Percentiles rank a stretch among this genome's conserved stretches.
phyloP scores from a whole-genome alignment of 257 asterid genomes.

The Ilex aquifolium region DNA sequence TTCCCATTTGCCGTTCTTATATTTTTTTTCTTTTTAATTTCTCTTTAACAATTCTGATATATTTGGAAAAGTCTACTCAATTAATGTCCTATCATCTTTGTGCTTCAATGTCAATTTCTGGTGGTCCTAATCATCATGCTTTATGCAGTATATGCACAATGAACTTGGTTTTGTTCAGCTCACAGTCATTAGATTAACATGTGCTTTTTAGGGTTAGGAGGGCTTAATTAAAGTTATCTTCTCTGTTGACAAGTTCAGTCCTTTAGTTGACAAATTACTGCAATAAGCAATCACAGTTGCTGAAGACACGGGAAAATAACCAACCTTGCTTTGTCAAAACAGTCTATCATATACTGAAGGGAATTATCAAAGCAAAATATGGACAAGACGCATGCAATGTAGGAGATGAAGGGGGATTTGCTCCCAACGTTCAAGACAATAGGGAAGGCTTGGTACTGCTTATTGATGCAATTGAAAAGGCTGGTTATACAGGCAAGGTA shows the following conservation, averaged over 20 bases:
- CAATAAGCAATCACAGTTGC: no score
- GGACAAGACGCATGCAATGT: constrained; percentile 99
- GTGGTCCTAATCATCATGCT: background rate
- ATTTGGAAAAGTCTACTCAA: no score
- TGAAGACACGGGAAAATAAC: no score
- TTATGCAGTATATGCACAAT: background rate
- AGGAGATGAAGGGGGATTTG: constrained; percentile 99
- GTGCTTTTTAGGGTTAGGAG: no score
- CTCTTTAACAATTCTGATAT: no score
- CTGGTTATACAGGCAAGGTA: constrained; percentile 94
- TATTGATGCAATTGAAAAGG: constrained; percentile 91
- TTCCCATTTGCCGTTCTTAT: background rate
- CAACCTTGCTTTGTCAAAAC: constrained; percentile 12
- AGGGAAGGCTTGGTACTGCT: constrained; percentile 90
- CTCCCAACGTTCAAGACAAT: constrained; percentile 97
- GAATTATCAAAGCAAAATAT: constrained; percentile 91
- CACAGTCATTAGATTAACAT: no score
- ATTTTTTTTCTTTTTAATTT: background rate
- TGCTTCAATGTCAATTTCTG: background rate
- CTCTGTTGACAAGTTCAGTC: no score
- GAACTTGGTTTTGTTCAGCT: no score
- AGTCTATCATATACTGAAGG: constrained; percentile 90
- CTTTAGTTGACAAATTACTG: no score
- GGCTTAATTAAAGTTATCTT: no score
- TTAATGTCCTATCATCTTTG: background rate